These are phyloP conservation scores for Chlamydomonas schloesseri DNA, from an alignment of 139 green algal genomes.

Conservation along the genomic window DNA sequence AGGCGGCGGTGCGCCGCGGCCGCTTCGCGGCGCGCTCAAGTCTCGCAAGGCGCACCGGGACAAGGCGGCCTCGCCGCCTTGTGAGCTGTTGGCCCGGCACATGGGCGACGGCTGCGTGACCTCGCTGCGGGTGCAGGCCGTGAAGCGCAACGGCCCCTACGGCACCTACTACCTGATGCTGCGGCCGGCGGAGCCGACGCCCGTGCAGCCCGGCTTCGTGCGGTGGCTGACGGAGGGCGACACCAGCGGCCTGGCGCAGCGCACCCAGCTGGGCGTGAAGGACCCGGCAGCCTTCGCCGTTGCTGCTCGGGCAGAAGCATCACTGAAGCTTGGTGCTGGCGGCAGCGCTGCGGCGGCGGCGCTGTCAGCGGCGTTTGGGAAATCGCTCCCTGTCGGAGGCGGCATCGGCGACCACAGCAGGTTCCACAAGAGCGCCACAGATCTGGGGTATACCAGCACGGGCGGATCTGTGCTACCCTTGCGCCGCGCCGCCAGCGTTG, in stretches of 20 bases:
- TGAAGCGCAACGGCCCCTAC: not conserved
- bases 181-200: not conserved
- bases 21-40: not conserved
- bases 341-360: too few species aligned
- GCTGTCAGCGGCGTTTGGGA: too few species aligned
- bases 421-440: too few species aligned
- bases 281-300: too few species aligned
- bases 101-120: not conserved
- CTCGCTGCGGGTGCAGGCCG: not conserved
- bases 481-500: too few species aligned
- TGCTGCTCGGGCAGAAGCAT: too few species aligned
- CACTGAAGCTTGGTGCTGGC: too few species aligned
- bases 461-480: too few species aligned
- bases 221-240: slow-evolving; percentile 6
- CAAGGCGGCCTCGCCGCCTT: not conserved
- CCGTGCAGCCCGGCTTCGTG: not conserved
- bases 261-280: too few species aligned
- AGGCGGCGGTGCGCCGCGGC: not conserved
- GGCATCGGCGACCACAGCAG: too few species aligned
- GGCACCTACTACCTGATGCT: slow-evolving; percentile 3
- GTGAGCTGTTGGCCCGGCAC: not conserved
- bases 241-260: not conserved
- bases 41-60: not conserved
- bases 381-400: too few species aligned
- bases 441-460: too few species aligned